Conservation (phyloP, 805 yeast genomes). For the Grigorovia transvaalensis region DNA sequence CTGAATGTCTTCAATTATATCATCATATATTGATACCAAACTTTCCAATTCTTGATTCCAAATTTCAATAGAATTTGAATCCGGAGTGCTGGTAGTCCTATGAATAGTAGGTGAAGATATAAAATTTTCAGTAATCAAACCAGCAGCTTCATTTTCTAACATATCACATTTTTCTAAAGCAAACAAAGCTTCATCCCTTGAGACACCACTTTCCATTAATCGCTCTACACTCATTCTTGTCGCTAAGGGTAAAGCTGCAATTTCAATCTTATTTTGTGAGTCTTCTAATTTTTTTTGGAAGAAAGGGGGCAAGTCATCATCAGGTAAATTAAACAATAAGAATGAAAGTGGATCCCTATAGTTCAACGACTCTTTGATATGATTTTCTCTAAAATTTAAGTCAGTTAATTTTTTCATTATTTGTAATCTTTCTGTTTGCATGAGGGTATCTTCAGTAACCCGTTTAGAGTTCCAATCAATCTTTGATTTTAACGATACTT, state of each 20-base stretch:
- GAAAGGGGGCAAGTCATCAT: conserved; percentile 74
- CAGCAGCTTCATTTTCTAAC: conserved; percentile 43
- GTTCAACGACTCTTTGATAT: conserved; percentile 59
- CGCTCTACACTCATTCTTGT: conserved; percentile 47
- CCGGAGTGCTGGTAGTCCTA: background rate
- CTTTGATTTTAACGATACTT: conserved; percentile 46
- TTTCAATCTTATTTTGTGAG: conserved; percentile 45
- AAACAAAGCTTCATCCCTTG: conserved; percentile 49
- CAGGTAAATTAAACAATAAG: conserved; percentile 80
- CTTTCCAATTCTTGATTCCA: conserved; percentile 77
- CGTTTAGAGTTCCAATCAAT: conserved; percentile 38
- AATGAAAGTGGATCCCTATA: conserved; percentile 40
- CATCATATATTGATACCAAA: conserved; percentile 49
- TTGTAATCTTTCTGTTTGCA: conserved; percentile 15
- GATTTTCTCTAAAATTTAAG: conserved; percentile 62
- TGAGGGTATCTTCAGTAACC: conserved; percentile 3
- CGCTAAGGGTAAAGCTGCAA: conserved; percentile 29
- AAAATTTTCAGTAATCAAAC: conserved; percentile 33
- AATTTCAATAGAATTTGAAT: conserved; percentile 31
- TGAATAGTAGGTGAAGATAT: background rate
- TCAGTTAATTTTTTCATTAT: conserved; percentile 26
- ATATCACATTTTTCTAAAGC: conserved; percentile 34
- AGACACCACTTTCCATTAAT: conserved; percentile 58
- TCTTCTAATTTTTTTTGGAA: conserved; percentile 51
- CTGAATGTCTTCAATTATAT: conserved; percentile 28